phyloP scores from a whole-genome alignment of 2,329 filamentous ascomycete species.

The Claviceps humidiphila region DNA sequence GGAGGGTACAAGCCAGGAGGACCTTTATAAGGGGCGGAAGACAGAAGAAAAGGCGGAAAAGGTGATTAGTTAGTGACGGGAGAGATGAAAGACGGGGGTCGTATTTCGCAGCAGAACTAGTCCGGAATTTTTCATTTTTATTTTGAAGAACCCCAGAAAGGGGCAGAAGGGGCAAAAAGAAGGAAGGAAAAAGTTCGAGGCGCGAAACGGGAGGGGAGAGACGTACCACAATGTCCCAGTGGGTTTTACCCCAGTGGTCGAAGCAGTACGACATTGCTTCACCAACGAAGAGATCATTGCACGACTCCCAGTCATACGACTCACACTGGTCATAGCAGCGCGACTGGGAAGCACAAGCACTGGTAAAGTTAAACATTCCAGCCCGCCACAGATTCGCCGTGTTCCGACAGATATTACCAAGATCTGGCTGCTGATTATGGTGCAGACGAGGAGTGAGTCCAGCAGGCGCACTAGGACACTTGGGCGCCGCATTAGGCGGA shows the following conservation, averaged over 20 bases:
- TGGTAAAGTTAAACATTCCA: neutral
- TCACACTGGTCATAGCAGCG: conserved; percentile 1
- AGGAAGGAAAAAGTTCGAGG: too few relatives aligned
- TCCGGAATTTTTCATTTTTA: too few relatives aligned
- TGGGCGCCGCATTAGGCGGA: neutral
- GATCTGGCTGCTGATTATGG: neutral
- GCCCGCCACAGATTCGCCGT: neutral
- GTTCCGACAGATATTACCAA: neutral
- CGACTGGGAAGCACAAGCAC: neutral
- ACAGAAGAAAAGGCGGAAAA: neutral
- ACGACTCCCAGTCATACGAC: neutral
- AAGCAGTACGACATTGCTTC: neutral
- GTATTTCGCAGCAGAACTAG: too few relatives aligned
- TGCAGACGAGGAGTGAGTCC: neutral
- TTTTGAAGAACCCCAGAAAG: neutral
- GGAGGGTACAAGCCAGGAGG: neutral
- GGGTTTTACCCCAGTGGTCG: neutral
- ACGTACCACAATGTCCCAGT: neutral
- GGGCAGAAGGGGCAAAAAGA: neutral
- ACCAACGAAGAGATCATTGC: neutral
- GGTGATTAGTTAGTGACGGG: neutral
- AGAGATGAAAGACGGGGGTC: too few relatives aligned
- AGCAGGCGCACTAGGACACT: neutral
- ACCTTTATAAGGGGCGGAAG: neutral
- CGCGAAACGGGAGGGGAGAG: too few relatives aligned